phyloP scores from a whole-genome alignment of 805 yeast genomes.

The Saccharomycopsis javanensis region DNA sequence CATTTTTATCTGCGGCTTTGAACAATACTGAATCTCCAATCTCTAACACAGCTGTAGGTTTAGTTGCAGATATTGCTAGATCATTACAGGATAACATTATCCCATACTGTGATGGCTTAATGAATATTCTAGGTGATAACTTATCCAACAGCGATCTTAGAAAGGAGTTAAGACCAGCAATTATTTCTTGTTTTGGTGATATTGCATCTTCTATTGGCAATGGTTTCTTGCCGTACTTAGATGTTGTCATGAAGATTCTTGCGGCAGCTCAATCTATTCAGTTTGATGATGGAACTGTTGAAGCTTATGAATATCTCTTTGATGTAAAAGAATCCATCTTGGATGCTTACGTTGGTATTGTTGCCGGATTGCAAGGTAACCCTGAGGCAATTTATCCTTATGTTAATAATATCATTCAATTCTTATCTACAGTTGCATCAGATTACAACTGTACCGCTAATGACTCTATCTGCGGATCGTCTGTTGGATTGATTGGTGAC shows the following conservation, averaged over 20 bases:
- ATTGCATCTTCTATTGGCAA: conserved; percentile 82
- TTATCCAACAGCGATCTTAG: conserved; percentile 59
- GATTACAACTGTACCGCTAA: conserved; percentile 52
- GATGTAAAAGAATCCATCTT: conserved; percentile 78
- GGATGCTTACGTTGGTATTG: conserved; percentile 92
- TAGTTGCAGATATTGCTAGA: conserved; percentile 89
- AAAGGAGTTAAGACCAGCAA: conserved; percentile 77
- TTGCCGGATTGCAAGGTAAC: conserved; percentile 70
- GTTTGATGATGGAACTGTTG: conserved; percentile 60
- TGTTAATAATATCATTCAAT: conserved; percentile 59
- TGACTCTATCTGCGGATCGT: conserved; percentile 70
- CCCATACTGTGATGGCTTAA: conserved; percentile 70
- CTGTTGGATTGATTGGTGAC: conserved; percentile 89
- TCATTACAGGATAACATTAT: conserved; percentile 67
- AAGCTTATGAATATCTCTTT: conserved; percentile 65
- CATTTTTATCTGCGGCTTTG: conserved; percentile 70
- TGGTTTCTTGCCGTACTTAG: conserved; percentile 65
- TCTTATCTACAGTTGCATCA: conserved; percentile 48
- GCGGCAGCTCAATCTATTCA: conserved; percentile 50
- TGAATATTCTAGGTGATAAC: conserved; percentile 71
- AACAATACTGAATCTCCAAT: conserved; percentile 75
- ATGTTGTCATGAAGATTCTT: conserved; percentile 72
- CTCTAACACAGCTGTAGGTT: conserved; percentile 85
- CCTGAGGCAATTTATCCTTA: conserved; percentile 60
- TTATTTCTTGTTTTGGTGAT: conserved; percentile 91